Evolutionary conservation across 805 yeast genomes (phyloP).

Genomic region (Barnettozyma sp.): DNA sequence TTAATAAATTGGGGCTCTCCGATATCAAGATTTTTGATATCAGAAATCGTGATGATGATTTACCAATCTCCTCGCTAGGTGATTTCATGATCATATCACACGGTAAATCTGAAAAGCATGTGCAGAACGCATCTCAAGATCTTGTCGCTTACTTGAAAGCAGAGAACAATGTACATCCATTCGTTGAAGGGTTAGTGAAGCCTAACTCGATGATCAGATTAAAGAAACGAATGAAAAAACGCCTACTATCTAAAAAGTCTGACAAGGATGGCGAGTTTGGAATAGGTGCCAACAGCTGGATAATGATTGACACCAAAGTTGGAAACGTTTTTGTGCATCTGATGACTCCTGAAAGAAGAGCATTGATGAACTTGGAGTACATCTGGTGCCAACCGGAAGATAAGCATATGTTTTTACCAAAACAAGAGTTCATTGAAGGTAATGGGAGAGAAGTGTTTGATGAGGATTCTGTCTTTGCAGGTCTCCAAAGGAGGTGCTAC

Average conservation of each 20-base stretch:
- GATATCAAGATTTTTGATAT: slow-evolving; percentile 63
- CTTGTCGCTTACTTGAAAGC: slow-evolving; percentile 54
- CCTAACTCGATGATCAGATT: slow-evolving; percentile 45
- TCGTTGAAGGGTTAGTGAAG: slow-evolving; percentile 66
- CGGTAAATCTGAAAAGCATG: slow-evolving; percentile 72
- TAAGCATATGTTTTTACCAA: slow-evolving; percentile 15
- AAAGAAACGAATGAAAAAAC: slow-evolving; percentile 44
- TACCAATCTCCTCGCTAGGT: slow-evolving; percentile 34
- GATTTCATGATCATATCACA: slow-evolving; percentile 59
- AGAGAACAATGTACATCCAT: slow-evolving; percentile 37
- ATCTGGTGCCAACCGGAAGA: slow-evolving; percentile 45
- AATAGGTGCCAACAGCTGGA: slow-evolving; percentile 64
- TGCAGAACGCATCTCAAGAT: slow-evolving; percentile 60
- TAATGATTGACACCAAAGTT: slow-evolving; percentile 61
- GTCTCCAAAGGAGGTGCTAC: slow-evolving; percentile 38
- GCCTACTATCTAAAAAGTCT: slow-evolving; percentile 46
- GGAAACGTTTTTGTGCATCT: slow-evolving; percentile 67
- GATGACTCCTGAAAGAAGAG: slow-evolving; percentile 62
- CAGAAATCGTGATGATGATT: slow-evolving; percentile 30
- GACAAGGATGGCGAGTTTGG: slow-evolving; percentile 54
- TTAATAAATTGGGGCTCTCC: slow-evolving; percentile 56
- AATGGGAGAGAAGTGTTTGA: slow-evolving; percentile 9
- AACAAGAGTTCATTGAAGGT: not conserved
- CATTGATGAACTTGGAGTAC: slow-evolving; percentile 61
- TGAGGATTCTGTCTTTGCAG: slow-evolving; percentile 38